Base-by-base conservation (phyloP, 2,329 filamentous ascomycete genomes). In the Sporothrix pallida region DNA sequence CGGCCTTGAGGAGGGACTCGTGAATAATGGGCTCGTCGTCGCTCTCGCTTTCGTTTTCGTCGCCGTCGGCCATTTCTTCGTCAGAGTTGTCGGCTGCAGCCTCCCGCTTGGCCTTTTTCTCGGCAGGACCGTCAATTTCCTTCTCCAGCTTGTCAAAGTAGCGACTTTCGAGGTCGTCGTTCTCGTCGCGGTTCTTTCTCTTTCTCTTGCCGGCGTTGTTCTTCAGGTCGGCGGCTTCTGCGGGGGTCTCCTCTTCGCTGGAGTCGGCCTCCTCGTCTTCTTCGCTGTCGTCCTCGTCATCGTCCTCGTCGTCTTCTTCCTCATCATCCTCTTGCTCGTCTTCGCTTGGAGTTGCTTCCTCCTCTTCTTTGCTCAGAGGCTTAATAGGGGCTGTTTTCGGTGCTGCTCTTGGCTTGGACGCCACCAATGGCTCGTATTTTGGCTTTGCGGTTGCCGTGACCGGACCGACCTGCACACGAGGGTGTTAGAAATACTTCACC, bases 101-200 rank as follows among this genome's bases (percentile, higher is more conserved):
- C 12, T 81, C 52, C 1, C 52, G 81, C 75, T 87, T 90, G 70
- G 84, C 86, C 62, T 87, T 86, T 78, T 91, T 90, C 52, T 83
- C 85, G 71, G 84, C 80, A 72, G 87, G 84, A 80, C 50, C 37
- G n/a, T 73, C 70, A 3, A 63, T 54, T 60, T 77, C 84, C 77
- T 89, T 87, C 78, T 85, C 87, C 44, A 95, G 81, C 76, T 90
- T 90, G 72, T 87, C 84, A 83, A 95, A 84, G 78, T 95, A 94
- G 70, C 87, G 88, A 73, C 86, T 87, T 79, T 94, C 92, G 1
- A 94, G 82, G 73, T 93, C 89, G 31, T 93, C 90, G 74, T 91
- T 87, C 12, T 91, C 88, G 46, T 91, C 87, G 73, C 74, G 74
- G 31, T 86, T 80, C 70, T 83, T 90, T 74, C 91, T 86, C 83